A percentile compares a stretch with the other conserved stretches of the same genome.
Evolutionary conservation across 192 early-diverging fungal genomes (phyloP).

Genomic region (Coemansia sp.): DNA sequence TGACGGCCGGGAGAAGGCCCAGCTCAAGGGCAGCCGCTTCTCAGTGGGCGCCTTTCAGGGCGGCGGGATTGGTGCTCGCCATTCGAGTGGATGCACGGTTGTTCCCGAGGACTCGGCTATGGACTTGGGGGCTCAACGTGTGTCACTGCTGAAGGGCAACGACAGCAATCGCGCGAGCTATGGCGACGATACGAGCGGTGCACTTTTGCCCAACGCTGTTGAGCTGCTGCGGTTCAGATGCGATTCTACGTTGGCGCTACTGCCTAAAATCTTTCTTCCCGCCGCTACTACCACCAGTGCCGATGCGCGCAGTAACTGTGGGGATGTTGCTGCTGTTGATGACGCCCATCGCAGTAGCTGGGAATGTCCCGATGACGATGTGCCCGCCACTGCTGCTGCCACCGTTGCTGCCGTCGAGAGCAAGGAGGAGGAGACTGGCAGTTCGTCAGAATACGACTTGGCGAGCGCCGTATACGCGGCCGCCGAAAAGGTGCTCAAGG

Average conservation of each 20-base stretch:
- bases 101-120: slow-evolving; percentile 5
- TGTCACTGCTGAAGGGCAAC: slow-evolving; percentile 16
- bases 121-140: neutral
- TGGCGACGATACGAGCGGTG: slow-evolving; percentile 9
- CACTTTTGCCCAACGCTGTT: slow-evolving; percentile 43
- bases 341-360: neutral
- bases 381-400: slow-evolving; percentile 1
- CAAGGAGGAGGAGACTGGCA: neutral
- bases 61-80: slow-evolving; percentile 9
- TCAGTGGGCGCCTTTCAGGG: slow-evolving; percentile 41
- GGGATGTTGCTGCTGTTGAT: neutral
- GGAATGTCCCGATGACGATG: neutral
- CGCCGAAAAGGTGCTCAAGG: slow-evolving; percentile 49
- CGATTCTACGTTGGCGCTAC: slow-evolving; percentile 31
- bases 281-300: neutral
- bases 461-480: slow-evolving; percentile 47
- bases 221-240: slow-evolving; percentile 43
- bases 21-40: slow-evolving; percentile 32
- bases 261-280: slow-evolving; percentile 48
- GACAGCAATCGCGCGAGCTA: slow-evolving; percentile 18
- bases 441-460: slow-evolving; percentile 33
- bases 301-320: neutral
- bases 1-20: slow-evolving; percentile 26
- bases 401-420: neutral
- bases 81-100: slow-evolving; percentile 2